Conservation (phyloP, 83 land plant species). For the Diphasiastrum complanatum region DNA sequence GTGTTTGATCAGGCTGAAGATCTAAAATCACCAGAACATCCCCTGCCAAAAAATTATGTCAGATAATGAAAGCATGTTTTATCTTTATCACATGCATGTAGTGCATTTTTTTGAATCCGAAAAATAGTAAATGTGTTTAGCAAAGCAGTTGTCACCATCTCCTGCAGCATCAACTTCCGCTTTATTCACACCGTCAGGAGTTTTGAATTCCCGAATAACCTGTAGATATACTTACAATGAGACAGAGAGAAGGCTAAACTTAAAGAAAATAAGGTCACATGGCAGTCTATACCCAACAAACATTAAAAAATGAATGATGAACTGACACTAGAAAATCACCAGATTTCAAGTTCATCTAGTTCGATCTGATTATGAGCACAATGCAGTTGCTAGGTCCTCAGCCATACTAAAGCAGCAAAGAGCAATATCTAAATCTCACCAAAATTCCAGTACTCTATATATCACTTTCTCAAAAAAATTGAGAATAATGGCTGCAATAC, state of each 20-base stretch:
- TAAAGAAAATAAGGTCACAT: too few species aligned
- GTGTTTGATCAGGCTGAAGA: conserved; percentile 77
- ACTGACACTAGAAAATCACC: too few species aligned
- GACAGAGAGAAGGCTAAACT: not conserved
- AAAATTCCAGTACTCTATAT: too few species aligned
- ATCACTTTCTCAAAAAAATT: too few species aligned
- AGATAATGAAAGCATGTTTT: not conserved
- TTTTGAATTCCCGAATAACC: conserved; percentile 75
- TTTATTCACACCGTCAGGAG: conserved; percentile 54
- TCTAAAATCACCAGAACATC: conserved; percentile 92
- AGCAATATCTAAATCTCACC: too few species aligned
- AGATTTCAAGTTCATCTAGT: too few species aligned
- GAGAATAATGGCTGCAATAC: not conserved
- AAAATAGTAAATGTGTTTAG: not conserved
- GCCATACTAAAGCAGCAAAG: too few species aligned
- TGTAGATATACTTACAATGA: conserved; percentile 13
- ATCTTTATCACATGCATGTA: not conserved
- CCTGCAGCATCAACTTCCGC: conserved; percentile 91
- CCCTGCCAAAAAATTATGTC: conserved; percentile 43
- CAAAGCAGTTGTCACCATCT: conserved; percentile 53
- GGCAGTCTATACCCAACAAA: too few species aligned
- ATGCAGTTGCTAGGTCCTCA: too few species aligned
- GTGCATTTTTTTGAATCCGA: not conserved
- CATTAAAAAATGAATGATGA: too few species aligned
- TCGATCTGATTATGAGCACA: too few species aligned